Percentiles rank a stretch among this genome's conserved stretches.
Conservation (phyloP, 2,329 filamentous ascomycete species). For the Zarea fungicola region DNA sequence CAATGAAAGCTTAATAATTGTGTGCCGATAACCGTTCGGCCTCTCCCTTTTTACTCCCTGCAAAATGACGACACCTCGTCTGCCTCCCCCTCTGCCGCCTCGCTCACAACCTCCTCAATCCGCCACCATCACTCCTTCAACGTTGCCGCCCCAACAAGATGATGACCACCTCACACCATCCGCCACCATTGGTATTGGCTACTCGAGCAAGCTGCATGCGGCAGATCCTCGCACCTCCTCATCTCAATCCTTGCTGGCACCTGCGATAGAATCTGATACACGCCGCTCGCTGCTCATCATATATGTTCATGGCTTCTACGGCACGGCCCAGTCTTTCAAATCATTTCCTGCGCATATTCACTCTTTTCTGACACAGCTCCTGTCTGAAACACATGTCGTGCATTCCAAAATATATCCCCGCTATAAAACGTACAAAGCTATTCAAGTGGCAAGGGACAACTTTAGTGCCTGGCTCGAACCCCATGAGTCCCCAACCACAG, state of each 20-base stretch:
- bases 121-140: background rate
- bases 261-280: conserved; percentile 19
- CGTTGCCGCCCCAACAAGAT: background rate
- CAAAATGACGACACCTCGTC: conserved; percentile 4
- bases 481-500: conserved; percentile 67
- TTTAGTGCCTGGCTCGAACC: conserved; percentile 79
- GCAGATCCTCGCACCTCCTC: conserved; percentile 46
- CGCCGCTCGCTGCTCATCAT: conserved; percentile 64
- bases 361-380: conserved; percentile 58
- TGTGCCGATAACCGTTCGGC: background rate
- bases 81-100: conserved; percentile 4
- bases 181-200: background rate
- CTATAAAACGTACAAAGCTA: conserved; percentile 69
- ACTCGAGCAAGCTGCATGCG: background rate
- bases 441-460: conserved; percentile 70
- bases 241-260: conserved; percentile 37
- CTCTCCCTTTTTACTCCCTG: too few species aligned
- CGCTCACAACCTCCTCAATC: background rate
- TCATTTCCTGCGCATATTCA: conserved; percentile 88
- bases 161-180: background rate
- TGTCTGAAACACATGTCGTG: conserved; percentile 70
- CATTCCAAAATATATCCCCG: conserved; percentile 83
- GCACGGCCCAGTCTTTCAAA: conserved; percentile 79
- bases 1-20: too few species aligned
- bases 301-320: conserved; percentile 89